Evolutionary conservation across 1,284 basidiomycete genomes (phyloP).

Genomic region (Pseudozyma pruni): DNA sequence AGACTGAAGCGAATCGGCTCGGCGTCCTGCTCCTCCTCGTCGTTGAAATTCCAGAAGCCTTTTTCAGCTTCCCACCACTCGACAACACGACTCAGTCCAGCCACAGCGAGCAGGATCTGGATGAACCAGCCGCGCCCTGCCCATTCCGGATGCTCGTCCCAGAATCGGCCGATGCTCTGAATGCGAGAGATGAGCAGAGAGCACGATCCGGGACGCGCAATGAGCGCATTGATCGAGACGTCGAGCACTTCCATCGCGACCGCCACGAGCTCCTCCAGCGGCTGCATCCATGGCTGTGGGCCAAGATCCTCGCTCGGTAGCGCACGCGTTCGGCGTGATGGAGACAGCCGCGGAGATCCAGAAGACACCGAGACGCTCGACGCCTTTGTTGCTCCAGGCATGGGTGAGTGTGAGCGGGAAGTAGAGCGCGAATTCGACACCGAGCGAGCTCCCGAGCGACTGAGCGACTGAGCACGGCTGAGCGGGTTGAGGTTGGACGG

Average conservation of each 20-base stretch:
- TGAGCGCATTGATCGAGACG: slow-evolving; percentile 85
- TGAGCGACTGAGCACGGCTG: slow-evolving; percentile 39
- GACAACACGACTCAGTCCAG: slow-evolving; percentile 91
- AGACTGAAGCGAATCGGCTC: slow-evolving; percentile 67
- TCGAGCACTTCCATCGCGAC: slow-evolving; percentile 95
- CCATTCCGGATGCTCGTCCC: slow-evolving; percentile 98
- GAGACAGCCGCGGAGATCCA: slow-evolving; percentile 57
- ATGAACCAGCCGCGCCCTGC: slow-evolving; percentile 98
- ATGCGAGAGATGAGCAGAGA: slow-evolving; percentile 87
- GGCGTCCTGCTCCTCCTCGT: slow-evolving; percentile 75
- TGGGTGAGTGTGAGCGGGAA: slow-evolving; percentile 91
- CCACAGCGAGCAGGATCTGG: slow-evolving; percentile 86
- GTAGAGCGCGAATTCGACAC: slow-evolving; percentile 88
- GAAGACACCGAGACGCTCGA: slow-evolving; percentile 55
- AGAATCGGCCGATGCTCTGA: slow-evolving; percentile 88
- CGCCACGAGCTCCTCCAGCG: slow-evolving; percentile 89
- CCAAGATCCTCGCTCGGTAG: slow-evolving; percentile 50
- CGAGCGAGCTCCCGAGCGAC: slow-evolving; percentile 45
- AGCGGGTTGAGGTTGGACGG: slow-evolving; percentile 48
- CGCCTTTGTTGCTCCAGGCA: slow-evolving; percentile 72
- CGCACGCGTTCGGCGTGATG: slow-evolving; percentile 46
- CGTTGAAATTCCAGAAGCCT: slow-evolving; percentile 99
- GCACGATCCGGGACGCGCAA: slow-evolving; percentile 83
- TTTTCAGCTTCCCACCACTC: slow-evolving; percentile 99
- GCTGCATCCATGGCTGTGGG: slow-evolving; percentile 73